Conservation (phyloP, 495 filamentous ascomycete species). For the Pyrenula aspistea region DNA sequence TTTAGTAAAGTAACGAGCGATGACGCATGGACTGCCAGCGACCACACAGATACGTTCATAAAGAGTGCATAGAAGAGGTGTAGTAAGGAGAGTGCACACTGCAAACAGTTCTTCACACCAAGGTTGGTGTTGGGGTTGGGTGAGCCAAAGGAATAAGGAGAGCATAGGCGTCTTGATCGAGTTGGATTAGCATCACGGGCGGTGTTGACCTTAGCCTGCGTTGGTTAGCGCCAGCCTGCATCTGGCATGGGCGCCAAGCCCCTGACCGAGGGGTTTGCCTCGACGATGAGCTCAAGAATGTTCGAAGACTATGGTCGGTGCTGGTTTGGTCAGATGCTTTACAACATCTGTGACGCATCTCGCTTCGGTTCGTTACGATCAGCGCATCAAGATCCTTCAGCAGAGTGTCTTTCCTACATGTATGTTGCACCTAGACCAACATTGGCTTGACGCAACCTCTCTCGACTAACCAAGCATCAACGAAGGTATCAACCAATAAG, state of each 20-base stretch:
- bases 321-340: no score
- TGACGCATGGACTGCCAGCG: background rate
- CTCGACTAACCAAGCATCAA: no score
- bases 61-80: background rate
- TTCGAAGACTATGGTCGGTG: background rate
- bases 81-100: background rate
- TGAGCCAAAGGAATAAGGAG: background rate
- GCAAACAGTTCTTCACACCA: background rate
- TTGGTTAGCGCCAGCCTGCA: background rate
- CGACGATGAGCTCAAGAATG: background rate
- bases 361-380: no score
- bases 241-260: background rate
- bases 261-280: background rate
- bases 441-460: no score
- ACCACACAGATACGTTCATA: background rate
- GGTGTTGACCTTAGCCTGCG: background rate
- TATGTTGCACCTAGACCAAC: no score
- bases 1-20: background rate
- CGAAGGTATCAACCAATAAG: no score
- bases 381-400: no score
- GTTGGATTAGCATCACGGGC: background rate
- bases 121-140: background rate
- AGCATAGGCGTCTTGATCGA: background rate
- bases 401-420: no score
- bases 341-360: background rate